Percentiles rank a stretch among this genome's conserved stretches.
phyloP scores from a whole-genome alignment of 495 filamentous ascomycete species.

The Hypomontagnella submonticulosa region DNA sequence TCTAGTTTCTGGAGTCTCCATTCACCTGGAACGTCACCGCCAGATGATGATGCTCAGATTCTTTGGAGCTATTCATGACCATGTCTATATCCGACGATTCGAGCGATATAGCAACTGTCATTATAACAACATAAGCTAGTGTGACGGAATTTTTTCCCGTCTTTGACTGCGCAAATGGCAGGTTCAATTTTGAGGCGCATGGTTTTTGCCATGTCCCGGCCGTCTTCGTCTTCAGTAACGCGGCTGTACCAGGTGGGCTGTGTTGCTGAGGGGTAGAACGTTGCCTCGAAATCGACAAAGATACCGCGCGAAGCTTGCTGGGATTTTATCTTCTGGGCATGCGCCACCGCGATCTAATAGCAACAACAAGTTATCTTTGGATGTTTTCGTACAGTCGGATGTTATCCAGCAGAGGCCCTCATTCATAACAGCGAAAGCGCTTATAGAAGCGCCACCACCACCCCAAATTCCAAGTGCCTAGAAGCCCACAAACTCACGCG shows the following conservation, averaged over 20 bases:
- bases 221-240: conserved; percentile 9
- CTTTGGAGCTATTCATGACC: conserved; percentile 8
- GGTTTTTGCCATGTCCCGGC: conserved; percentile 20
- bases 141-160: conserved; percentile 12
- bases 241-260: conserved; percentile 8
- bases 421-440: conserved; percentile 25
- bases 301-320: too few species aligned
- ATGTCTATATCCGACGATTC: conserved; percentile 11
- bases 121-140: conserved; percentile 11
- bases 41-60: conserved; percentile 11
- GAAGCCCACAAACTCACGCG: conserved; percentile 13
- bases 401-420: conserved; percentile 24
- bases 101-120: conserved; percentile 1
- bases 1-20: not conserved
- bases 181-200: conserved; percentile 12
- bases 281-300: too few species aligned
- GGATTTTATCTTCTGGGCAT: not conserved
- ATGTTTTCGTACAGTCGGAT: conserved; percentile 5
- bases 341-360: conserved; percentile 2
- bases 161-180: conserved; percentile 15
- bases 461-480: not conserved
- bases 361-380: conserved; percentile 6
- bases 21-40: conserved; percentile 6
- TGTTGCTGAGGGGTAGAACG: not conserved
- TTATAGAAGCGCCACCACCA: not conserved